Conservation (phyloP, 495 filamentous ascomycete species). For the Geoglossum glabrum region DNA sequence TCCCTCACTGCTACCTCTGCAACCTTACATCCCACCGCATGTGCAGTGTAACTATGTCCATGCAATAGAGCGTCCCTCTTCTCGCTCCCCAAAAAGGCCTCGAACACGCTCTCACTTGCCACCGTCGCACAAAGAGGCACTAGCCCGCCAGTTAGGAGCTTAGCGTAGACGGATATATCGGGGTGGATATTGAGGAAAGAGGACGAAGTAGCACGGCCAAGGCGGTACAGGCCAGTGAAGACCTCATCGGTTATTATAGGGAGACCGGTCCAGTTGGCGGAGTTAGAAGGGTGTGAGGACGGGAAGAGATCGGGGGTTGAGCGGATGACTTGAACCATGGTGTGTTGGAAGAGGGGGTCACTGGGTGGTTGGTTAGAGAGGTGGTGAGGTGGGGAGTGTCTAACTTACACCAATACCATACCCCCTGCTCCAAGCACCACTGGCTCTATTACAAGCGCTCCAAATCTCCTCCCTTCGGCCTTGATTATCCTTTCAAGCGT, state of each 20-base stretch:
- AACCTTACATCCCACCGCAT: slow-evolving; percentile 55
- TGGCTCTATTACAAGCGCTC: slow-evolving; percentile 55
- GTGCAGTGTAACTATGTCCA: slow-evolving; percentile 66
- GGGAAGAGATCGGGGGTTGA: slow-evolving; percentile 29
- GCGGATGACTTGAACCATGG: slow-evolving; percentile 42
- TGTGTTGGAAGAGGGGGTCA: slow-evolving; percentile 58
- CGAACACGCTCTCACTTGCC: slow-evolving; percentile 49
- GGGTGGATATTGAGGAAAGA: slow-evolving; percentile 43
- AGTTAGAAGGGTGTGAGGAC: not conserved
- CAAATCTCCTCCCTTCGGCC: slow-evolving; percentile 40
- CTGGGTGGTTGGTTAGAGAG: slow-evolving; percentile 20
- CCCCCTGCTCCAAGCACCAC: slow-evolving; percentile 57
- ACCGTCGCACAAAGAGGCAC: slow-evolving; percentile 52
- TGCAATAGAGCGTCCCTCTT: slow-evolving; percentile 58
- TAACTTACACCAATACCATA: slow-evolving; percentile 49
- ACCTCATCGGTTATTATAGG: slow-evolving; percentile 65
- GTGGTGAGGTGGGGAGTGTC: not conserved
- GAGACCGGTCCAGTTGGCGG: slow-evolving; percentile 40
- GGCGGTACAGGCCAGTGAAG: slow-evolving; percentile 62
- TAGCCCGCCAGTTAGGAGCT: slow-evolving; percentile 57
- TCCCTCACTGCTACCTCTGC: slow-evolving; percentile 35
- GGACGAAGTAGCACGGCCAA: slow-evolving; percentile 42
- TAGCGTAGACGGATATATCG: slow-evolving; percentile 58
- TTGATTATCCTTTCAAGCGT: slow-evolving; percentile 29
- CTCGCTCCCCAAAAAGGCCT: slow-evolving; percentile 41